Conservation (phyloP, 2,329 filamentous ascomycete genomes). For the Lasiodiplodia citricola region DNA sequence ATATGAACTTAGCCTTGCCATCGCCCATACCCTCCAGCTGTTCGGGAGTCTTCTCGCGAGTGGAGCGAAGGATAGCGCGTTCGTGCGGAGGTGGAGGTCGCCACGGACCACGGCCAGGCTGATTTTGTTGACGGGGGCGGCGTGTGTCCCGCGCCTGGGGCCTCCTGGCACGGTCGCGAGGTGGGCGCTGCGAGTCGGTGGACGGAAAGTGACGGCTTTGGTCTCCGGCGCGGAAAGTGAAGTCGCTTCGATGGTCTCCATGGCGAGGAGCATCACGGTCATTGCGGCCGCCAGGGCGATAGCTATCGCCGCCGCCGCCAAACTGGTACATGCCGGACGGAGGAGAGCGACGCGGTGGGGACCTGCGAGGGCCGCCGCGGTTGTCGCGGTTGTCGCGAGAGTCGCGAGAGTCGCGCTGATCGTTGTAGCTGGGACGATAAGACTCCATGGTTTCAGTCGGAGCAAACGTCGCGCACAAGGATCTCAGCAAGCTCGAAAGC, state of each 20-base stretch:
- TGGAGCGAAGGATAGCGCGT: conserved; percentile 51
- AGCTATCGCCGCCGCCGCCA: conserved; percentile 33
- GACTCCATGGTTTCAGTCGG: conserved; percentile 12
- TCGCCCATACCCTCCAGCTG: conserved; percentile 51
- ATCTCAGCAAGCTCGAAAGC: neutral
- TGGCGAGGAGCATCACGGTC: conserved; percentile 29
- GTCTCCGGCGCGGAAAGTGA: conserved; percentile 41
- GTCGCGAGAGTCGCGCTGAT: conserved; percentile 17
- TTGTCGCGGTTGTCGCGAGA: too few relatives aligned
- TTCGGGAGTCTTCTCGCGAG: conserved; percentile 50
- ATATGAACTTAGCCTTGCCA: conserved; percentile 47
- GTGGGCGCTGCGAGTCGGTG: conserved; percentile 28
- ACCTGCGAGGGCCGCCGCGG: conserved; percentile 19
- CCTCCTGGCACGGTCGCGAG: conserved; percentile 11
- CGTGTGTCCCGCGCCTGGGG: conserved; percentile 11
- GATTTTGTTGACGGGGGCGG: conserved; percentile 3
- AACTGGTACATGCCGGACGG: conserved; percentile 25
- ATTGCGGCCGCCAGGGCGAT: conserved; percentile 34
- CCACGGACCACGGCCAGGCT: conserved; percentile 16
- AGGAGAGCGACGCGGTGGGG: conserved; percentile 18
- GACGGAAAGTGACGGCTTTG: conserved; percentile 39
- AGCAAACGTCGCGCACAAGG: neutral
- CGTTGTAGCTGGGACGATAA: conserved; percentile 27
- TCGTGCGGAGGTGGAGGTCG: conserved; percentile 45
- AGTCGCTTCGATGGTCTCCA: conserved; percentile 32